Base-by-base conservation (phyloP, 2,329 filamentous ascomycete genomes). In the Cercospora canescens region DNA sequence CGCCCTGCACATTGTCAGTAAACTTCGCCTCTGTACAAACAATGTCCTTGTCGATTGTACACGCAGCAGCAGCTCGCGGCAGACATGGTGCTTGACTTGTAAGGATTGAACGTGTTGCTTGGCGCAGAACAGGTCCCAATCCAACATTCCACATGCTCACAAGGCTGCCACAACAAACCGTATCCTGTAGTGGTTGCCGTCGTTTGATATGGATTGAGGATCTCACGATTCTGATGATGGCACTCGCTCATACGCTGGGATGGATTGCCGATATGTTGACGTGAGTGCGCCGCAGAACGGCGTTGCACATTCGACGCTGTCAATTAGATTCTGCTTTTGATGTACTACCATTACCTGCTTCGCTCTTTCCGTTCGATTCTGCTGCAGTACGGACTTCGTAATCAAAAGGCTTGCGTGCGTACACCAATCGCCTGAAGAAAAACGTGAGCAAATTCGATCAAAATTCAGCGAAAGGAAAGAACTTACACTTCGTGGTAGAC, bases 401-500 rank as follows among this genome's bases (percentile, higher is more conserved):
- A 26, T 56, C 60, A 9, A 63, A 56, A 4, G 69, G 69, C 37
- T 71, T 71, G 9, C 69, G 67, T 8, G 69, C 69, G 37, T 71
- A 71, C 1, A 71, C 69, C 6, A 71, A 56, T 41, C 69, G 69
- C 45, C 69, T 71, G 28, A 21, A 6, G n/a, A 58, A 7, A 21
- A 35, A 14, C 30, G 60, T 55, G n/a, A 61, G 35, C 32, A 7
- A 16, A 2, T 59, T 3, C 8, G 45, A 24, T 16, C 24, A 28
- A 24, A 48, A 28, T 16, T 30, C 14, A 32, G n/a, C 52, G 11
- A 34, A 4, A 34, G 18, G 5, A 35, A 24, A 24, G 3, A 30
- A 70, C 74, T 71, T 77, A 75, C 50, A 80, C 77, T 64, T 80
- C 76, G 61, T 81, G 77, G 65, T 77, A 80, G 55, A 75, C 76